Evolutionary conservation across 768 basidiomycete species (phyloP).

Genomic region (Dictyophora rubrovolvata): DNA sequence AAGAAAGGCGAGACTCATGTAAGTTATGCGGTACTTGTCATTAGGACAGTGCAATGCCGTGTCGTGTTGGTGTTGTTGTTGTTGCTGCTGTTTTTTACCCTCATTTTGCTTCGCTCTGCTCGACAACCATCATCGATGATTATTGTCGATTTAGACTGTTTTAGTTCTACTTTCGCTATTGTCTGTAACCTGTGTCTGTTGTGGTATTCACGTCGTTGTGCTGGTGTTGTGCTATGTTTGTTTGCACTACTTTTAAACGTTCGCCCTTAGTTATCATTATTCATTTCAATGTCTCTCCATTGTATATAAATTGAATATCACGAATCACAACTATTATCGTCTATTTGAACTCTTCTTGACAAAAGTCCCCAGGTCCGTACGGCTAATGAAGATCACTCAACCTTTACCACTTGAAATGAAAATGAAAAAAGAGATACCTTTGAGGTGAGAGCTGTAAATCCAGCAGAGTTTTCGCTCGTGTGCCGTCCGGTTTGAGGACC

Average conservation of each 20-base stretch:
- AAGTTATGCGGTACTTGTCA: neutral
- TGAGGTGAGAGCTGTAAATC: conserved; percentile 66
- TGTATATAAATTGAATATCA: neutral
- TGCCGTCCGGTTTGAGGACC: conserved; percentile 83
- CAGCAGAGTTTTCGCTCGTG: conserved; percentile 90
- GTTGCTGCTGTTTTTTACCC: neutral
- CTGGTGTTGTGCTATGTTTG: neutral
- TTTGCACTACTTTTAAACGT: neutral
- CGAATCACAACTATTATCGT: conserved; percentile 13
- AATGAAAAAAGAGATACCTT: conserved; percentile 39
- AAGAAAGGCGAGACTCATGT: neutral
- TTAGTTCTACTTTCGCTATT: neutral
- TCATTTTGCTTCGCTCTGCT: neutral
- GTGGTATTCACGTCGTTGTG: neutral
- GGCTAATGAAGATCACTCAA: conserved; percentile 42
- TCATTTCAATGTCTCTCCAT: neutral
- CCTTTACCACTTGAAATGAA: conserved; percentile 5
- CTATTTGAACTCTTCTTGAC: conserved; percentile 76
- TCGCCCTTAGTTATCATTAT: neutral
- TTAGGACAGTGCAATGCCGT: neutral
- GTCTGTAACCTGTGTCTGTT: neutral
- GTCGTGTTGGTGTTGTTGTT: neutral
- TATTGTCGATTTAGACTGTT: neutral
- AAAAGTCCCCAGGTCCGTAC: conserved; percentile 88
- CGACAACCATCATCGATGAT: neutral